phyloP scores from a whole-genome alignment of 495 filamentous ascomycete genomes.

The Talaromyces proteolyticus region DNA sequence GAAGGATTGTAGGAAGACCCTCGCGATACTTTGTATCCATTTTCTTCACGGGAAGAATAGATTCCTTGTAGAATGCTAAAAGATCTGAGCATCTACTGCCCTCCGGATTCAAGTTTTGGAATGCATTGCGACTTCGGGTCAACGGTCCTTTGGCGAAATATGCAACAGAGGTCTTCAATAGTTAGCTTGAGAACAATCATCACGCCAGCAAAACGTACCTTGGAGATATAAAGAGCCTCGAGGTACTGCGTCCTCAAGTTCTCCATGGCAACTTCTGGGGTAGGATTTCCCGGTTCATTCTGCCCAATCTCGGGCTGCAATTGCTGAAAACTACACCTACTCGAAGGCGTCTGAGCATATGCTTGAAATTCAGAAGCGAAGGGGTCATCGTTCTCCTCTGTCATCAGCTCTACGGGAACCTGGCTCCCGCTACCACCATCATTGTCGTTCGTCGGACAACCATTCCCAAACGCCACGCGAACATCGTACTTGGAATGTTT shows the following conservation, averaged over 20 bases:
- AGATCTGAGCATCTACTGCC: constrained; percentile 39
- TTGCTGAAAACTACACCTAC: too few relatives aligned
- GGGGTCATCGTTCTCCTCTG: neutral
- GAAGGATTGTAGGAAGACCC: constrained; percentile 61
- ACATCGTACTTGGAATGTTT: constrained; percentile 24
- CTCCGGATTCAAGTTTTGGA: constrained; percentile 52
- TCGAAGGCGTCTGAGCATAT: neutral
- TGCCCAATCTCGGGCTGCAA: neutral
- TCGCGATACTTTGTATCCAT: constrained; percentile 88
- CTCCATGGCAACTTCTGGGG: constrained; percentile 52
- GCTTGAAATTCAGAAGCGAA: neutral
- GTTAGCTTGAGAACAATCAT: constrained; percentile 17
- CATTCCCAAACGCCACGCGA: constrained; percentile 23
- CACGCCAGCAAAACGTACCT: too few relatives aligned
- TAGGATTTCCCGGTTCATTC: constrained; percentile 25
- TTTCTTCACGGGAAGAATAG: constrained; percentile 64
- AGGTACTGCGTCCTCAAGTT: constrained; percentile 73
- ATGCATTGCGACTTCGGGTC: constrained; percentile 75
- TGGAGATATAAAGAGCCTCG: constrained; percentile 86
- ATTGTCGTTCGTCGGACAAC: neutral
- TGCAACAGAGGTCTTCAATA: constrained; percentile 71
- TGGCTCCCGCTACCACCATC: neutral
- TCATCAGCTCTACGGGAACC: neutral
- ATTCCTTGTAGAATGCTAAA: constrained; percentile 60
- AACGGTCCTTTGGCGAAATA: constrained; percentile 97